Evolutionary conservation across 2,329 filamentous ascomycete genomes (phyloP).

Genomic region (Monilinia polystroma): DNA sequence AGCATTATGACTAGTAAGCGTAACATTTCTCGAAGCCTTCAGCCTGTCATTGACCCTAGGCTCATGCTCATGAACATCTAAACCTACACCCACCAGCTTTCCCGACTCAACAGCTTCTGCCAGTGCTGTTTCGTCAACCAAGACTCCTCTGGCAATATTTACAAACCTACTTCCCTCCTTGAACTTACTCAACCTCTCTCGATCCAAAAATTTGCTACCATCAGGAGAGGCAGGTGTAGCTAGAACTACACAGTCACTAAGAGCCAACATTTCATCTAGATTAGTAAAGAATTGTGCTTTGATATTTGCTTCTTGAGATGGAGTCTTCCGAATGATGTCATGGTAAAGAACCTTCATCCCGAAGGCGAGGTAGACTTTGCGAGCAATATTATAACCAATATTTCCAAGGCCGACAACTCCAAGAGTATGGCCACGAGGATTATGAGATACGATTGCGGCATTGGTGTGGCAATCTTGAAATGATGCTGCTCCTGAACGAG

Average conservation of each 20-base stretch:
- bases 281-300: constrained; percentile 53
- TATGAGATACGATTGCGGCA: constrained; percentile 60
- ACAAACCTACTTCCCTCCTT: constrained; percentile 58
- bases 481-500: constrained; percentile 28
- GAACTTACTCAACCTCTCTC: constrained; percentile 49
- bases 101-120: constrained; percentile 57
- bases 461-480: constrained; percentile 61
- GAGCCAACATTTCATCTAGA: constrained; percentile 52
- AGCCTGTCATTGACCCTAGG: constrained; percentile 44
- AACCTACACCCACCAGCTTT: constrained; percentile 51
- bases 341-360: constrained; percentile 67
- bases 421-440: constrained; percentile 59
- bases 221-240: constrained; percentile 55
- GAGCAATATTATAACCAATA: constrained; percentile 61
- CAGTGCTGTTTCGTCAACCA: constrained; percentile 65
- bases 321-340: constrained; percentile 52
- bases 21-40: constrained; percentile 40
- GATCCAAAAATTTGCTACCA: constrained; percentile 50
- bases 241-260: constrained; percentile 60
- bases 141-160: constrained; percentile 63
- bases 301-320: constrained; percentile 40
- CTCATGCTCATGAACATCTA: constrained; percentile 65
- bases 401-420: constrained; percentile 70
- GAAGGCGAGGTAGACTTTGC: constrained; percentile 57
- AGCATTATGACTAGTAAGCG: constrained; percentile 67